Conservation (phyloP, 2,329 filamentous ascomycete species). For the Sporothrix pseudoabietina region DNA sequence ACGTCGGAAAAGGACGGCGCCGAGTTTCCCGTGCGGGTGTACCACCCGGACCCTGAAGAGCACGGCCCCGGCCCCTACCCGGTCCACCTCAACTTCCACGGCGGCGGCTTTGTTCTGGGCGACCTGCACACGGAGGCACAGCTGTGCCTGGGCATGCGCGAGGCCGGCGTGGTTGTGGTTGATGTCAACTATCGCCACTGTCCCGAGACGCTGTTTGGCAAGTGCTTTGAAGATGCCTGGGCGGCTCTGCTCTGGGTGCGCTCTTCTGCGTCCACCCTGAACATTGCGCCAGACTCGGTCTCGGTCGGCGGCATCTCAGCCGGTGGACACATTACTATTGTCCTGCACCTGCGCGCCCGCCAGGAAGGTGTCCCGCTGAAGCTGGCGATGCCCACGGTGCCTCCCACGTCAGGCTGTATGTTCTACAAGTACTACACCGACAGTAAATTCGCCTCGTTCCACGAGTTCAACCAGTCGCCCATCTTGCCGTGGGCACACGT, state of each 20-base stretch:
- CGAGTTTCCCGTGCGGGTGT: conserved; percentile 29
- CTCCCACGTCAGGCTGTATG: conserved; percentile 38
- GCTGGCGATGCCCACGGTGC: conserved; percentile 43
- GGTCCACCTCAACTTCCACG: conserved; percentile 35
- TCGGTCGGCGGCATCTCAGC: conserved; percentile 47
- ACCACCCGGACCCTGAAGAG: conserved; percentile 27
- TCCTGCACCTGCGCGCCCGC: conserved; percentile 45
- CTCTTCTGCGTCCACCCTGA: conserved; percentile 37
- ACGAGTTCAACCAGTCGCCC: conserved; percentile 40
- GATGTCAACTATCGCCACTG: conserved; percentile 48
- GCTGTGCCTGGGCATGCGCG: conserved; percentile 44
- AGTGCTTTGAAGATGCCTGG: conserved; percentile 45
- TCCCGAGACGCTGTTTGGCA: conserved; percentile 44
- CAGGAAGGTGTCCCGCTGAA: conserved; percentile 44
- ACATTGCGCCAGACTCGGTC: conserved; percentile 42
- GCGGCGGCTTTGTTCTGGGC: conserved; percentile 46
- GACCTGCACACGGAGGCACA: conserved; percentile 41
- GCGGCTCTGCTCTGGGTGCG: conserved; percentile 44
- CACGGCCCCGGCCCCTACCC: conserved; percentile 30
- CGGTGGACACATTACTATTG: conserved; percentile 49
- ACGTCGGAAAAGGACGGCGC: conserved; percentile 26
- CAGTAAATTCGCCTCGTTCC: conserved; percentile 39
- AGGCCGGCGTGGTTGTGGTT: conserved; percentile 44
- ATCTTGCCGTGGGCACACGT: conserved; percentile 50
- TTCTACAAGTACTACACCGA: conserved; percentile 41